Percentiles rank a stretch among this genome's conserved stretches.
Conservation (phyloP, 306 rosid genomes). For the Cicer judaicum region DNA sequence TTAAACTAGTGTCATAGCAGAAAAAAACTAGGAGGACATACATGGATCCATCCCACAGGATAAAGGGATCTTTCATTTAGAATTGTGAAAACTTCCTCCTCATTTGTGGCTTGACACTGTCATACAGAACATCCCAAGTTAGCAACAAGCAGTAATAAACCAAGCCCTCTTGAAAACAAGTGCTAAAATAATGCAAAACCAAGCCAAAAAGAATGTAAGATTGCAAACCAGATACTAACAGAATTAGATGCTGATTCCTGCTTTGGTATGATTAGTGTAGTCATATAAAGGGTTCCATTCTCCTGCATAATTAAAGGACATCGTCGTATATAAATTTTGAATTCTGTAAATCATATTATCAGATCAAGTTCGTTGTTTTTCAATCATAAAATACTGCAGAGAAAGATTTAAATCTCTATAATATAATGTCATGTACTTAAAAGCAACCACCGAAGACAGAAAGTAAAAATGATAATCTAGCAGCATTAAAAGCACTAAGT, state of each 20-base stretch:
- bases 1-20: neutral
- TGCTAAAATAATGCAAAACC: conserved; percentile 15
- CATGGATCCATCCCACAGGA: conserved; percentile 95
- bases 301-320: conserved; percentile 58
- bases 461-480: neutral
- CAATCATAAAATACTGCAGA: neutral
- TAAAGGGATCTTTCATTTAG: conserved; percentile 71
- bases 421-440: conserved; percentile 4
- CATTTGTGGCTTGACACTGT: conserved; percentile 82
- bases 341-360: conserved; percentile 14
- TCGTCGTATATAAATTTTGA: conserved; percentile 38
- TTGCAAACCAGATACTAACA: conserved; percentile 55
- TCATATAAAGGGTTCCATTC: conserved; percentile 67
- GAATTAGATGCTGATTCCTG: conserved; percentile 85
- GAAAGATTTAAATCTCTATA: conserved; percentile 22
- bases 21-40: conserved; percentile 43
- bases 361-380: conserved; percentile 18
- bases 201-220: conserved; percentile 20
- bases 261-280: conserved; percentile 86
- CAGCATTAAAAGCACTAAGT: neutral
- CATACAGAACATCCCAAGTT: conserved; percentile 42
- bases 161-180: conserved; percentile 28
- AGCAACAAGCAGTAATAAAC: conserved; percentile 47
- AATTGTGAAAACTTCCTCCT: conserved; percentile 78
- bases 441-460: conserved; percentile 21